phyloP scores from a whole-genome alignment of 2,329 filamentous ascomycete genomes.

The Neonectria faginata region DNA sequence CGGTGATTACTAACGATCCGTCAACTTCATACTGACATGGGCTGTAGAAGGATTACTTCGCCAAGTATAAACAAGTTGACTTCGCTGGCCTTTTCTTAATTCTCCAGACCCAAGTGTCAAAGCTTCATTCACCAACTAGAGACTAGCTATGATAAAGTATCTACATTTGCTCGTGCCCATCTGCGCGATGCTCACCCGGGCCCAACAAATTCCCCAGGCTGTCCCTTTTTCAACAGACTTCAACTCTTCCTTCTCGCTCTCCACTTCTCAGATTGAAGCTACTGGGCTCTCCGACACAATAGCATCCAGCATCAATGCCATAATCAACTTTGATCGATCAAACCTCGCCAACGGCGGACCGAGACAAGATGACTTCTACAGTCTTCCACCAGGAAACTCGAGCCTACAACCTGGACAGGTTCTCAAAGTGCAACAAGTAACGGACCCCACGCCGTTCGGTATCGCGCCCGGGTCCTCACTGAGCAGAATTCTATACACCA shows the following conservation, averaged over 20 bases:
- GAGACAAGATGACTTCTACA: slow-evolving; percentile 36
- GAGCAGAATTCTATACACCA: slow-evolving; percentile 26
- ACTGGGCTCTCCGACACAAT: slow-evolving; percentile 13
- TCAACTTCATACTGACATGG: too few species aligned
- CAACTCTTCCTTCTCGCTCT: slow-evolving; percentile 34
- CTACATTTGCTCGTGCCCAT: too few species aligned
- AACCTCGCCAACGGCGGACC: slow-evolving; percentile 36
- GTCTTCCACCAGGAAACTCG: neutral
- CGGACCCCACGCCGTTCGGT: slow-evolving; percentile 10
- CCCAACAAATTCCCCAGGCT: too few species aligned
- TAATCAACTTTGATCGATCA: slow-evolving; percentile 28
- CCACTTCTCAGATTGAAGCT: slow-evolving; percentile 14
- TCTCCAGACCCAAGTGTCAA: too few species aligned
- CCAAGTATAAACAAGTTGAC: too few species aligned
- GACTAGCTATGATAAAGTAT: too few species aligned
- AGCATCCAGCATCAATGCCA: slow-evolving; percentile 23
- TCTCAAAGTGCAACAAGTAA: slow-evolving; percentile 33
- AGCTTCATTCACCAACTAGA: too few species aligned
- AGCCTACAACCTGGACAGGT: slow-evolving; percentile 21
- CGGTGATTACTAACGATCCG: too few species aligned
- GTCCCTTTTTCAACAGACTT: slow-evolving; percentile 11
- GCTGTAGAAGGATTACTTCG: too few species aligned
- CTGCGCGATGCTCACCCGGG: too few species aligned
- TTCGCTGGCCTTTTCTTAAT: too few species aligned
- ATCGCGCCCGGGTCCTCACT: slow-evolving; percentile 25